phyloP scores from a whole-genome alignment of 768 basidiomycete genomes.

The Agaricus sinodeliciosus region DNA sequence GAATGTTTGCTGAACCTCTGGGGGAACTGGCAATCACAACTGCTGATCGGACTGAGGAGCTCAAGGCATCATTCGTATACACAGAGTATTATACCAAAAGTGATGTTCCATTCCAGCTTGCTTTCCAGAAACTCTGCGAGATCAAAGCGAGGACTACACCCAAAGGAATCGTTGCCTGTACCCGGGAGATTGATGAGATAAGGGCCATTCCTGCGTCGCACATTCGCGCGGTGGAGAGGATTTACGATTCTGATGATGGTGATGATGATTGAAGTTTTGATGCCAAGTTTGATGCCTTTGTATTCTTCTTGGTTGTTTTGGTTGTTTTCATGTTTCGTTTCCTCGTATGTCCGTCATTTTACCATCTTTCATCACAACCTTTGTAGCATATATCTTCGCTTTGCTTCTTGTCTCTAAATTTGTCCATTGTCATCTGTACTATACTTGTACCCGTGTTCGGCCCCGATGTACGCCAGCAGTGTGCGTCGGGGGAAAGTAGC shows the following conservation, averaged over 20 bases:
- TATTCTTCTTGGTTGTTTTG: background rate
- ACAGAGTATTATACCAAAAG: background rate
- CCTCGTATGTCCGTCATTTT: background rate
- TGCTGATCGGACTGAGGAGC: conserved; percentile 25
- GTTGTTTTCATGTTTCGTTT: background rate
- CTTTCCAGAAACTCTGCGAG: conserved; percentile 7
- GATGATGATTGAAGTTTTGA: background rate
- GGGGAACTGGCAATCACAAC: conserved; percentile 18
- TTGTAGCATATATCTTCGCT: no score
- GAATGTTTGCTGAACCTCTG: conserved; percentile 23
- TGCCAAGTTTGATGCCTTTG: background rate
- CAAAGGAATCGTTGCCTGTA: conserved; percentile 4
- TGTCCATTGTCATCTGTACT: no score
- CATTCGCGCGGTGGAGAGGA: conserved; percentile 5
- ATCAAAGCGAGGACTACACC: conserved; percentile 1
- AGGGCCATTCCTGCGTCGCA: conserved; percentile 2
- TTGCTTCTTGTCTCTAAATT: background rate
- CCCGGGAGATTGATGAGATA: conserved; percentile 9
- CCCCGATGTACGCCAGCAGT: no score
- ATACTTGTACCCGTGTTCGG: background rate
- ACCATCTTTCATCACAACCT: no score
- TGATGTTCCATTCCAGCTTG: background rate
- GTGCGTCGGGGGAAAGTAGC: no score
- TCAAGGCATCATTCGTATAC: conserved; percentile 59
- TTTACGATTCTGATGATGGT: background rate